These are phyloP conservation scores for Amanita rubescens DNA, from an alignment of 768 basidiomycete species.

Conservation along the genomic window DNA sequence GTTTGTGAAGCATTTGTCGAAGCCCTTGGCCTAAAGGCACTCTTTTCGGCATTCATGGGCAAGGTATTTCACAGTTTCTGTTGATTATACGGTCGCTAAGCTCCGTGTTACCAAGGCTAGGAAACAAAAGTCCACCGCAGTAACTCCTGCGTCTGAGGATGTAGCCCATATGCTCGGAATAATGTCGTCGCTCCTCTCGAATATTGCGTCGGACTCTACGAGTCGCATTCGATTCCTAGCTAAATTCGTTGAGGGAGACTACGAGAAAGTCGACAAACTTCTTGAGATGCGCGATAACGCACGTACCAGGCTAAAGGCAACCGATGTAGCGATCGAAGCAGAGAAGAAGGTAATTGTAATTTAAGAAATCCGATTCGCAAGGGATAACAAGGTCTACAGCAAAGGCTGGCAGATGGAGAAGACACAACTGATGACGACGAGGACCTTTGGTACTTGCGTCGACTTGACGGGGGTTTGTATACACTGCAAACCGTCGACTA, in stretches of 20 bases:
- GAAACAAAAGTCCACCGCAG: conserved; percentile 49
- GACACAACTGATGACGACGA: conserved; percentile 54
- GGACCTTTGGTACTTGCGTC: conserved; percentile 76
- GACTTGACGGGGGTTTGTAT: conserved; percentile 82
- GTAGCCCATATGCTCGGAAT: conserved; percentile 84
- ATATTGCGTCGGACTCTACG: conserved; percentile 78
- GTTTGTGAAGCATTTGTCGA: conserved; percentile 86
- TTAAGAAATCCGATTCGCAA: not conserved
- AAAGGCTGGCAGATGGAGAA: conserved; percentile 49
- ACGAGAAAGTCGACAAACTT: conserved; percentile 92
- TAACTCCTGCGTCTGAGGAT: conserved; percentile 65
- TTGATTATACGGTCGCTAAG: not conserved
- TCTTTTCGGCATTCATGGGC: conserved; percentile 92
- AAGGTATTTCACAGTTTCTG: conserved; percentile 45
- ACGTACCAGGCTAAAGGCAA: conserved; percentile 45
- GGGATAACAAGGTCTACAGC: conserved; percentile 26
- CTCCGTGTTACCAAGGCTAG: conserved; percentile 29
- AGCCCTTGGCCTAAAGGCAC: conserved; percentile 76
- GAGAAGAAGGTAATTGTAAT: conserved; percentile 54
- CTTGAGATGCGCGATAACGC: conserved; percentile 80
- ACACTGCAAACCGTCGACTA: conserved; percentile 90
- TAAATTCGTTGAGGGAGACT: conserved; percentile 90
- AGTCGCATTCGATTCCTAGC: conserved; percentile 74
- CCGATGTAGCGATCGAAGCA: conserved; percentile 59
- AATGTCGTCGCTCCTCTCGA: conserved; percentile 80